phyloP scores from a whole-genome alignment of 2,329 filamentous ascomycete genomes.

The Trichoderma brevicompactum region DNA sequence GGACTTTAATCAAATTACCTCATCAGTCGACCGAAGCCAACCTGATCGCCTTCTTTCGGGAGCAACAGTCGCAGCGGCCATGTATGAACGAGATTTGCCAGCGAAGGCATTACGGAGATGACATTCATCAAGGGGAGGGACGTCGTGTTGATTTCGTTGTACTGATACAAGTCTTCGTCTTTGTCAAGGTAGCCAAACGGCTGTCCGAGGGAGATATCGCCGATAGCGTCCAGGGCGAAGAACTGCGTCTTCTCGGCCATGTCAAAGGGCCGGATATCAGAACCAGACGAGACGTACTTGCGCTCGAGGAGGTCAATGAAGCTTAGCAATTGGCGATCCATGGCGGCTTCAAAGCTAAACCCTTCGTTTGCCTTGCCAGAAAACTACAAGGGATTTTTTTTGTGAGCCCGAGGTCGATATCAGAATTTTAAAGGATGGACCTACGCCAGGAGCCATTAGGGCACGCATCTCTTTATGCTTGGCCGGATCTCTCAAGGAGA shows the following conservation, averaged over 20 bases:
- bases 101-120: slow-evolving; percentile 44
- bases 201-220: slow-evolving; percentile 56
- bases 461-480: slow-evolving; percentile 51
- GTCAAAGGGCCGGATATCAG: slow-evolving; percentile 47
- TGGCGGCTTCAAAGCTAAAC: slow-evolving; percentile 47
- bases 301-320: slow-evolving; percentile 52
- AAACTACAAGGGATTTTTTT: slow-evolving; percentile 45
- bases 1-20: slow-evolving; percentile 36
- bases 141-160: slow-evolving; percentile 51
- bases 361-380: slow-evolving; percentile 54
- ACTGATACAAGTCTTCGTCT: slow-evolving; percentile 53
- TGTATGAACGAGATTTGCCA: slow-evolving; percentile 42
- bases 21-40: slow-evolving; percentile 48
- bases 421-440: slow-evolving; percentile 28
- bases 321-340: slow-evolving; percentile 45
- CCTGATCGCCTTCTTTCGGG: slow-evolving; percentile 44
- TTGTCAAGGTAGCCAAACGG: slow-evolving; percentile 56
- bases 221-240: slow-evolving; percentile 60
- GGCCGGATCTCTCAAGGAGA: slow-evolving; percentile 54
- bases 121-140: slow-evolving; percentile 46
- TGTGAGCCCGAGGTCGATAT: no score
- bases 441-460: slow-evolving; percentile 50
- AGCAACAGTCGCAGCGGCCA: slow-evolving; percentile 46
- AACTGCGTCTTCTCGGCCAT: slow-evolving; percentile 55
- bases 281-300: slow-evolving; percentile 51